Base-by-base conservation (phyloP, 768 basidiomycete genomes). In the Kwoniella sp. region DNA sequence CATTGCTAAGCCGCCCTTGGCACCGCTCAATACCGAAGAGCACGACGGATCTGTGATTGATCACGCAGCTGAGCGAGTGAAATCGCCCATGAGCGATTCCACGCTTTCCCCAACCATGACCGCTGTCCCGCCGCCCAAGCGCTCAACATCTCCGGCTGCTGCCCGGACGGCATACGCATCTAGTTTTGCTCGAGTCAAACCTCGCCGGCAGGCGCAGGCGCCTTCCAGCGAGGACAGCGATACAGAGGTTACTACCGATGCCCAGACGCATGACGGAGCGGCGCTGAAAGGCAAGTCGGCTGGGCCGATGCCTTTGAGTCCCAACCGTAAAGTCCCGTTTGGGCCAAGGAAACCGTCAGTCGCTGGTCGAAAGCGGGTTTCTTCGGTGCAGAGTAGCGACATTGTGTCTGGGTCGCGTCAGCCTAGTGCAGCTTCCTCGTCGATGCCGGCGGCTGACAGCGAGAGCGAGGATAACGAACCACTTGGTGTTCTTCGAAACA, bases 71-170 rank as follows among this genome's bases (percentile, higher is more conserved):
- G 50, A 37, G 7, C 31, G 36, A 3, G 17, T 53, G 2, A 41
- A 26, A 25, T 58, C 56, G 4, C 56, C 56, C 3, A 29, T 28
- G 27, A 52, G 50, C 22, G 56, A 58, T 38, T 36, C 50, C 6
- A 42, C 56, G 11, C 12, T 46, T 23, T 44, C 56, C 5, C 40
- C 56, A 15, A 36, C 29, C 5, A n/a, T n/a, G n/a, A 32, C 25
- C 6, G 37, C 44, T 8, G 46, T 29, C 6, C 15, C 34, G 23
- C 25, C 46, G 10, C 46, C 46, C 14, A 26, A 20, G 11, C 22
- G 29, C 22, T 31, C 46, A 5, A 45, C 43, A 5, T 29, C 43
- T 10, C 1, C 29, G 31, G 10, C 32, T 49, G n/a, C 19, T 8
- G 15, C 27, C 17, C 23, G 27, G 15, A 27, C 36, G 2, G 29